Conservation (phyloP, 345 rosid genomes). For the Linum usitatissimum region DNA sequence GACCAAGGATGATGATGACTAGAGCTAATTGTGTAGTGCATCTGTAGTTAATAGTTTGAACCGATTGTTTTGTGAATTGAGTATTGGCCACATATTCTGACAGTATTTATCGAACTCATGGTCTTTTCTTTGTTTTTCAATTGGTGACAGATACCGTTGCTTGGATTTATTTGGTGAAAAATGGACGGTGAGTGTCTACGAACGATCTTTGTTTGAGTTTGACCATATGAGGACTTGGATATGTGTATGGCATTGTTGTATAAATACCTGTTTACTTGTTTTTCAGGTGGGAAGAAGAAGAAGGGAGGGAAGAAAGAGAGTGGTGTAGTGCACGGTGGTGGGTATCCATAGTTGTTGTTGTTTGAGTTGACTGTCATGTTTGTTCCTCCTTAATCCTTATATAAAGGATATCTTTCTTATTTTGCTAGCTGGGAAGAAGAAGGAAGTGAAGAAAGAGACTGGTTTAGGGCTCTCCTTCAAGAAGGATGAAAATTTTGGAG, state of each 20-base stretch:
- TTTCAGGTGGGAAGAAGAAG: slow-evolving; percentile 24
- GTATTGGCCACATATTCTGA: too few relatives aligned
- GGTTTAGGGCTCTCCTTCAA: slow-evolving; percentile 67
- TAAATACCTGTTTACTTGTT: not conserved
- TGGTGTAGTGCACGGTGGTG: slow-evolving; percentile 43
- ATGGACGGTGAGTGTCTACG: too few relatives aligned
- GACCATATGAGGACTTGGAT: not conserved
- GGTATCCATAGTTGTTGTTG: not conserved
- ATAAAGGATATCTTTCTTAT: slow-evolving; percentile 4
- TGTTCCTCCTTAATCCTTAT: too few relatives aligned
- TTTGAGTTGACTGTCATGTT: not conserved
- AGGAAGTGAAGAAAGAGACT: slow-evolving; percentile 94
- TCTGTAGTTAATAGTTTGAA: too few relatives aligned
- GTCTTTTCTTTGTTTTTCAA: too few relatives aligned
- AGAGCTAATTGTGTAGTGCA: too few relatives aligned
- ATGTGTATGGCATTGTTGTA: not conserved
- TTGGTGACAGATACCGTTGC: too few relatives aligned
- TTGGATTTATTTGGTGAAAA: too few relatives aligned
- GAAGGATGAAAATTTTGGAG: slow-evolving; percentile 90
- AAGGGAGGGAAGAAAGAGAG: slow-evolving; percentile 96
- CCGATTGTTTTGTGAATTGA: too few relatives aligned
- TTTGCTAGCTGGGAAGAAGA: slow-evolving; percentile 54
- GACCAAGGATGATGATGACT: too few relatives aligned
- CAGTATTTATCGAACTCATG: too few relatives aligned
- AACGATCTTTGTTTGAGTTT: too few relatives aligned